Percentiles rank a stretch among this genome's conserved stretches.
Evolutionary conservation across 2,329 filamentous ascomycete genomes (phyloP).

Genomic region (Zalaria obscura): DNA sequence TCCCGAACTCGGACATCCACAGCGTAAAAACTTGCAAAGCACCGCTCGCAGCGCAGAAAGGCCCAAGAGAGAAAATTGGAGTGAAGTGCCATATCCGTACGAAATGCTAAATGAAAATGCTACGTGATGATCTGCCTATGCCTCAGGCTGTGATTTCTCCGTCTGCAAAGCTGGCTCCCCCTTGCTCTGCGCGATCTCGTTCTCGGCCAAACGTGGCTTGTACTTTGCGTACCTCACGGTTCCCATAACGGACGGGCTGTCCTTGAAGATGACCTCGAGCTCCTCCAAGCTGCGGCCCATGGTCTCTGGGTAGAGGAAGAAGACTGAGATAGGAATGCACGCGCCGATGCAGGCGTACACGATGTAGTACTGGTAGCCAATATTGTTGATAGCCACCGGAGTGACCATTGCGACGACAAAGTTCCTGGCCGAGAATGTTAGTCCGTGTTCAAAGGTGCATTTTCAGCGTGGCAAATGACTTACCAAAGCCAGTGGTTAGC

Average conservation of each 20-base stretch:
- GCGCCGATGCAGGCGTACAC: slow-evolving; percentile 33
- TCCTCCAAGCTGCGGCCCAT: slow-evolving; percentile 17
- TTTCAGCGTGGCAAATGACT: slow-evolving; percentile 4
- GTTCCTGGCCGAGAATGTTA: slow-evolving; percentile 14
- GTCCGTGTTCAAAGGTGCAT: too few species aligned
- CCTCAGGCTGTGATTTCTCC: neutral
- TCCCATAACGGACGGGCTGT: slow-evolving; percentile 6
- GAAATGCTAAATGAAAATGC: too few species aligned
- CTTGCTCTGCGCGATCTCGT: slow-evolving; percentile 3
- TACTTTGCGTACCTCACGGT: slow-evolving; percentile 5
- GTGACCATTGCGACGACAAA: slow-evolving; percentile 32
- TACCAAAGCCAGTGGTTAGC: slow-evolving; percentile 39
- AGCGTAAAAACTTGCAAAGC: too few species aligned
- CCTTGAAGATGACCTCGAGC: slow-evolving; percentile 14
- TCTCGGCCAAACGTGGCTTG: slow-evolving; percentile 3
- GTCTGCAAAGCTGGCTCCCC: neutral
- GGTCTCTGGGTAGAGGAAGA: slow-evolving; percentile 29
- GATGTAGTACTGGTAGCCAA: slow-evolving; percentile 39
- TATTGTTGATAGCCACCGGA: slow-evolving; percentile 33
- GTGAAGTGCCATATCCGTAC: too few species aligned
- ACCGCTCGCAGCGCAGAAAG: too few species aligned
- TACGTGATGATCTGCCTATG: too few species aligned
- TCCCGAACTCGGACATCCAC: too few species aligned
- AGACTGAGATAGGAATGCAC: slow-evolving; percentile 31
- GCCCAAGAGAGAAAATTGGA: too few species aligned